Conservation (phyloP, 306 rosid genomes). For the Alnus glutinosa region DNA sequence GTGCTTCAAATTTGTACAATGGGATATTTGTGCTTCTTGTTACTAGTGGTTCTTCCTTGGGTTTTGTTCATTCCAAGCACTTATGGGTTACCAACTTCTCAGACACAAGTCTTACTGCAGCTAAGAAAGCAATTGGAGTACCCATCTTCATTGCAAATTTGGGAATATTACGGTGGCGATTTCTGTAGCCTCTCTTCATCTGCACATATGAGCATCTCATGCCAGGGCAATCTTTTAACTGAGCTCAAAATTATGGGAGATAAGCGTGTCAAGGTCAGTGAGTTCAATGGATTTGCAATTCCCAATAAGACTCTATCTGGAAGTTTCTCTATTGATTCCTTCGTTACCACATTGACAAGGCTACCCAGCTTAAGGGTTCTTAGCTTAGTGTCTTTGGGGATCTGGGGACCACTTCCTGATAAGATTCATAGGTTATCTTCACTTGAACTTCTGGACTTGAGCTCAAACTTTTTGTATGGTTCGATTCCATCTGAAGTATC, state of each 20-base stretch:
- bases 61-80: slow-evolving; percentile 42
- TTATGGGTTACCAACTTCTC: slow-evolving; percentile 58
- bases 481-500: slow-evolving; percentile 62
- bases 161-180: slow-evolving; percentile 51
- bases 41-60: slow-evolving; percentile 45
- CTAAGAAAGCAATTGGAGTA: slow-evolving; percentile 69
- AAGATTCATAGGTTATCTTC: slow-evolving; percentile 72
- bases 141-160: slow-evolving; percentile 56
- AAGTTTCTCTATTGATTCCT: slow-evolving; percentile 65
- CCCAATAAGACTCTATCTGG: slow-evolving; percentile 65
- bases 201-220: slow-evolving; percentile 47
- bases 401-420: slow-evolving; percentile 80
- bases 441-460: slow-evolving; percentile 72
- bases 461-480: slow-evolving; percentile 89
- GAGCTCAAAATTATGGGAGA: slow-evolving; percentile 84
- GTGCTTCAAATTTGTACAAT: slow-evolving; percentile 35
- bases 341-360: slow-evolving; percentile 74
- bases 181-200: slow-evolving; percentile 58
- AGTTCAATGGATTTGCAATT: slow-evolving; percentile 65
- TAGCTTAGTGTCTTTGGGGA: slow-evolving; percentile 75
- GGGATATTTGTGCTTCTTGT: slow-evolving; percentile 40
- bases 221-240: slow-evolving; percentile 57
- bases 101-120: slow-evolving; percentile 57
- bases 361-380: slow-evolving; percentile 72
- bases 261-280: slow-evolving; percentile 39